Evolutionary conservation across 2,329 filamentous ascomycete species (phyloP).

Genomic region (Paradendryphiella salina): DNA sequence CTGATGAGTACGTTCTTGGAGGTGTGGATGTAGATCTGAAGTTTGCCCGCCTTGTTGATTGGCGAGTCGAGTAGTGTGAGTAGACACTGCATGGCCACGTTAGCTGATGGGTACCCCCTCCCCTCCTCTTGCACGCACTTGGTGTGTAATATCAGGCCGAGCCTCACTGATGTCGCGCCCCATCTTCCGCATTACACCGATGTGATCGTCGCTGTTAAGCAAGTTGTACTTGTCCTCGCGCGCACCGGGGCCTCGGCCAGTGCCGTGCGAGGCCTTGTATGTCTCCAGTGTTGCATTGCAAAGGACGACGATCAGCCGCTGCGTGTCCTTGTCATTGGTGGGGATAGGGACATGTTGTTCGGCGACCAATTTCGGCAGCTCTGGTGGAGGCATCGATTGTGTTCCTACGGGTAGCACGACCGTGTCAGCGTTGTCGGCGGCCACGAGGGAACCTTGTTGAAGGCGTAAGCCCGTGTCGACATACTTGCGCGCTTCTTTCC

Average conservation of each 20-base stretch:
- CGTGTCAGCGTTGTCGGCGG: slow-evolving; percentile 31
- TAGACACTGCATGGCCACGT: slow-evolving; percentile 69
- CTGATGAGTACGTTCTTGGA: slow-evolving; percentile 97
- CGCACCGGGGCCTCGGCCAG: slow-evolving; percentile 62
- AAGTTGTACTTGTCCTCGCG: slow-evolving; percentile 96
- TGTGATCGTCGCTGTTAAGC: slow-evolving; percentile 98
- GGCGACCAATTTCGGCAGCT: slow-evolving; percentile 87
- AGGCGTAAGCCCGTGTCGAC: slow-evolving; percentile 20
- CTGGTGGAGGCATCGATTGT: slow-evolving; percentile 90
- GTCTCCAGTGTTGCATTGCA: slow-evolving; percentile 98
- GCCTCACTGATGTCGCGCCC: slow-evolving; percentile 98
- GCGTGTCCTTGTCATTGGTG: slow-evolving; percentile 83
- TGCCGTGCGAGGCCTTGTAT: slow-evolving; percentile 84
- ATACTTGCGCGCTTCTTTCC: slow-evolving; percentile 46
- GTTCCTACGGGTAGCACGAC: slow-evolving; percentile 54
- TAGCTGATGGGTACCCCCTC: slow-evolving; percentile 19
- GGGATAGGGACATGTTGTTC: slow-evolving; percentile 88
- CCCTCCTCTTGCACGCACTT: slow-evolving; percentile 64
- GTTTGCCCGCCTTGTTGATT: slow-evolving; percentile 95
- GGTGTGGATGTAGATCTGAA: slow-evolving; percentile 98
- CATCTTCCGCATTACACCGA: slow-evolving; percentile 99
- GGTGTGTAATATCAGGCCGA: slow-evolving; percentile 95
- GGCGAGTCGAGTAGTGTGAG: slow-evolving; percentile 96
- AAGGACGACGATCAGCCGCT: slow-evolving; percentile 90
- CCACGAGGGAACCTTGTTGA: slow-evolving; percentile 1